phyloP scores from a whole-genome alignment of 352 stramenopile species.

The Phytophthora macrochlamydospora region DNA sequence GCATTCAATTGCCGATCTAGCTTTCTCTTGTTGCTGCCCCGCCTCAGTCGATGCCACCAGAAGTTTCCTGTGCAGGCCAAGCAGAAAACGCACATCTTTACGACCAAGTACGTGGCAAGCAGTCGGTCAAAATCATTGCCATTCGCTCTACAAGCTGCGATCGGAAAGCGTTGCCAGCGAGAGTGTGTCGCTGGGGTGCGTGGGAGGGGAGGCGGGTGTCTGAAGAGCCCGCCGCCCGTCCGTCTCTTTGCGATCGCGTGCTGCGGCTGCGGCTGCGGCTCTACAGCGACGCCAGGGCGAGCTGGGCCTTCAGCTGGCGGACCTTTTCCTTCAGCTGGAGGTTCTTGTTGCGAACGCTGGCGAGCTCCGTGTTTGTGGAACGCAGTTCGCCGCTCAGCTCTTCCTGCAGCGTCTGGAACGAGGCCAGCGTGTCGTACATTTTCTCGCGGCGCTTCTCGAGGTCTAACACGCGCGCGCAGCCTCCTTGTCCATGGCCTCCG shows the following conservation, averaged over 20 bases:
- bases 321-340: conserved; percentile 63
- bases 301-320: conserved; percentile 63
- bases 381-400: conserved; percentile 58
- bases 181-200: background rate
- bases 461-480: conserved; percentile 71
- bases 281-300: conserved; percentile 62
- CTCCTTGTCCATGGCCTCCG: conserved; percentile 79
- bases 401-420: conserved; percentile 69
- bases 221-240: conserved; percentile 23
- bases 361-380: conserved; percentile 55
- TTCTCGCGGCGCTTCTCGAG: conserved; percentile 76
- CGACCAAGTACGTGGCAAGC: conserved; percentile 1
- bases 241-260: conserved; percentile 24
- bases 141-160: conserved; percentile 17
- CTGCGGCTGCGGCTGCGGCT: conserved; percentile 8
- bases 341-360: conserved; percentile 56
- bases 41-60: background rate
- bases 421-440: conserved; percentile 75
- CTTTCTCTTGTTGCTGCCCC: background rate
- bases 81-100: background rate
- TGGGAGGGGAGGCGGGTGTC: conserved; percentile 19
- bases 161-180: conserved; percentile 15
- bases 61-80: conserved; percentile 1
- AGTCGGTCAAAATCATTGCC: conserved; percentile 14
- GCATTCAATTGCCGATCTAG: background rate